Evolutionary conservation across 2,329 filamentous ascomycete genomes (phyloP).

Genomic region (Lecanicillium sp.): DNA sequence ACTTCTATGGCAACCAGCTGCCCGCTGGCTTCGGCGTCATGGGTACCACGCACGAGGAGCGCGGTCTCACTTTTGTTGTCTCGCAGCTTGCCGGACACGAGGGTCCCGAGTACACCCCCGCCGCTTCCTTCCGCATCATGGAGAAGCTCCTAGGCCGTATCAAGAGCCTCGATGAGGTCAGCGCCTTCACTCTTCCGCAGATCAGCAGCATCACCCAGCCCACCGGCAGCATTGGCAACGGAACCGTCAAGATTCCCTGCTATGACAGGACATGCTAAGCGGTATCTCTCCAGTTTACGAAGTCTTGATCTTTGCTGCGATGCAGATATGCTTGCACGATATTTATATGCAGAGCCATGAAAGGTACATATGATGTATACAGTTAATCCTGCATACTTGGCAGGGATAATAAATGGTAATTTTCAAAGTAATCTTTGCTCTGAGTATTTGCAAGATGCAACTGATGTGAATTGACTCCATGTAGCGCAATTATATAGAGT

Average conservation of each 20-base stretch:
- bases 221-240: slow-evolving; percentile 18
- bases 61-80: slow-evolving; percentile 66
- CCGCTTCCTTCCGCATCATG: slow-evolving; percentile 62
- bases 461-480: no score
- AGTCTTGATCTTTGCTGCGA: no score
- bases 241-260: slow-evolving; percentile 20
- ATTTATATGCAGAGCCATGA: no score
- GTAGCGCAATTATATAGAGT: no score
- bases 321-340: no score
- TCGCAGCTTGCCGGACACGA: slow-evolving; percentile 63
- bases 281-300: no score
- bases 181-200: slow-evolving; percentile 30
- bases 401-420: no score
- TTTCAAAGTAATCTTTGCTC: no score
- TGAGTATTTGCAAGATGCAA: no score
- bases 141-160: slow-evolving; percentile 72
- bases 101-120: slow-evolving; percentile 61
- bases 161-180: slow-evolving; percentile 41
- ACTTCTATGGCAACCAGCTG: slow-evolving; percentile 35
- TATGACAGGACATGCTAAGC: slow-evolving; percentile 26
- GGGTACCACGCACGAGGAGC: slow-evolving; percentile 65
- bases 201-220: slow-evolving; percentile 18
- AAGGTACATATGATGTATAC: no score
- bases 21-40: slow-evolving; percentile 59
- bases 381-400: no score